Base-by-base conservation (phyloP, 345 rosid genomes). In the Syzygium jambos region DNA sequence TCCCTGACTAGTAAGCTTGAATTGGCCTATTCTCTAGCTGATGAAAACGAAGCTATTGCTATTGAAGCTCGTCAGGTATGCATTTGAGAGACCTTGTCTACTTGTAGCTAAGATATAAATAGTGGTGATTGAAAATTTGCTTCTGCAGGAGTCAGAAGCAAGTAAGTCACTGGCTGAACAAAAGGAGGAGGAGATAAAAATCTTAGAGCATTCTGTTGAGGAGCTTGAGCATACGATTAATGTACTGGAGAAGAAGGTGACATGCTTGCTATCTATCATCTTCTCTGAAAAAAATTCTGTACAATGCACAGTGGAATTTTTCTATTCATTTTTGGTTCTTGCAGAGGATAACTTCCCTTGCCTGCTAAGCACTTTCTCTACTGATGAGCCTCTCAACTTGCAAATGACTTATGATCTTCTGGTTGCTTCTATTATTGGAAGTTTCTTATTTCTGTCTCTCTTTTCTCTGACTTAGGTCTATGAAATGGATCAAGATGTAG, bases 161-260 rank as follows among this genome's bases (percentile, higher is more conserved):
- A 92, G 96, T 91, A 95, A 93, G 89, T 54, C 92, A 84, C 93
- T 93, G 84, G 96, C 98, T 63, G 98, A 95, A 86, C 96, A 96
- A 89, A 97, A 95, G 93, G 99, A 95, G 89, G 97, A 95, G 87
- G 99, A 97, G 92, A 97, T 96, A 89, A 93, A 95, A 89, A 95
- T 97, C 90, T 90, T 97, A 86, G 99, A 97, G 88, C 88, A 89
- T 88, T 97, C 99, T 80, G 92, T 97, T 51, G 98, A 95, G 91
- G 98, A 97, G 92, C 98, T 97, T 86, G 98, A 97, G 90, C 88
- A 91, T 88, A 97, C 99, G 23, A 88, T 96, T 61, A 94, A 96
- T 92, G 93, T 95, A 85, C 88, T 97, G 93, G 99, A 96, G 94
- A 93, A 90, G 91, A 95, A 95, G 98, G 99, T 96, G 73, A 87